Conservation (phyloP, 164 flowering plant species). For the Magnolia kwangsiensis region DNA sequence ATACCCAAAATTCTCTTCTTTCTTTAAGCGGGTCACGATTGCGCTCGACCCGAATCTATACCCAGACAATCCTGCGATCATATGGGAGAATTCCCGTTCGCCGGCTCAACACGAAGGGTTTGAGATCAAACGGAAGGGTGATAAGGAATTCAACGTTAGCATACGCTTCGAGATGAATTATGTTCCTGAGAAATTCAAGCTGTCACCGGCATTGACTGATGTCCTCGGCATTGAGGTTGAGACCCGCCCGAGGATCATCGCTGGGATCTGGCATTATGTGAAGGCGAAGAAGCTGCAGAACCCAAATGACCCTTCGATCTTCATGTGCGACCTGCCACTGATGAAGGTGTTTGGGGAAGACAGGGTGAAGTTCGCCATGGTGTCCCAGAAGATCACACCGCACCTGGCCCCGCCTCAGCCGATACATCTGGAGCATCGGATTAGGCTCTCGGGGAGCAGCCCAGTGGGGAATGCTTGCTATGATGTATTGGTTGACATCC, state of each 20-base stretch:
- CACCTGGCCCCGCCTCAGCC: slow-evolving; percentile 70
- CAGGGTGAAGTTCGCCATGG: slow-evolving; percentile 63
- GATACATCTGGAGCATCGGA: slow-evolving; percentile 67
- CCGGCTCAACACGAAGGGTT: slow-evolving; percentile 76
- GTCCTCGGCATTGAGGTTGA: slow-evolving; percentile 82
- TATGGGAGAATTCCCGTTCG: slow-evolving; percentile 75
- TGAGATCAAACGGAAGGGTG: slow-evolving; percentile 86
- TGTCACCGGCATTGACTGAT: slow-evolving; percentile 59
- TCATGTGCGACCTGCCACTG: slow-evolving; percentile 70
- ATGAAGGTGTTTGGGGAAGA: slow-evolving; percentile 84
- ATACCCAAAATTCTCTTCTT: slow-evolving; percentile 73
- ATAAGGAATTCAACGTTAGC: slow-evolving; percentile 68
- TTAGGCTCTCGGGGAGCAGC: slow-evolving; percentile 70
- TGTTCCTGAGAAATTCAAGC: slow-evolving; percentile 65
- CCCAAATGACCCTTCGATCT: slow-evolving; percentile 56
- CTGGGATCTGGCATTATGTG: slow-evolving; percentile 85
- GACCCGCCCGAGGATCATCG: slow-evolving; percentile 61
- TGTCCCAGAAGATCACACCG: slow-evolving; percentile 54
- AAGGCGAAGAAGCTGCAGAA: slow-evolving; percentile 64
- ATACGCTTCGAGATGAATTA: slow-evolving; percentile 79
- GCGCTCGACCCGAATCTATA: slow-evolving; percentile 72
- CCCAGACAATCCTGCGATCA: slow-evolving; percentile 73
- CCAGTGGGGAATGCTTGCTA: slow-evolving; percentile 79
- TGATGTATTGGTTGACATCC: slow-evolving; percentile 76
- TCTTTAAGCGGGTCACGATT: slow-evolving; percentile 70